Evolutionary conservation across 129 eudicot species (phyloP).

Genomic region (Pittosporum tobira): DNA sequence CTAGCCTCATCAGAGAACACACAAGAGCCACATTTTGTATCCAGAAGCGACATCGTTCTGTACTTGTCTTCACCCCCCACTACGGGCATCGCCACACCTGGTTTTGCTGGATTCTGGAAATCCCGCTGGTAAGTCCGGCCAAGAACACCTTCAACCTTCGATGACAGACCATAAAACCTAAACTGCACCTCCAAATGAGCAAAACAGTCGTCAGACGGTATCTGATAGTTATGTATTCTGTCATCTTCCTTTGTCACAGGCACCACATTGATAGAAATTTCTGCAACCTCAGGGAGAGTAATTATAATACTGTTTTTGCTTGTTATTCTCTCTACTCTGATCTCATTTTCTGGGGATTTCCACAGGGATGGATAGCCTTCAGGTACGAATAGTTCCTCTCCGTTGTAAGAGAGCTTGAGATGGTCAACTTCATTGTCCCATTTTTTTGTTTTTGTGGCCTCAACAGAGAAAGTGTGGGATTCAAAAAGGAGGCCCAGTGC

Average conservation of each 20-base stretch:
- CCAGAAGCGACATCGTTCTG: slow-evolving; percentile 31
- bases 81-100: slow-evolving; percentile 53
- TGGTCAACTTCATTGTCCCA: slow-evolving; percentile 35
- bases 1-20: slow-evolving; percentile 19
- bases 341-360: slow-evolving; percentile 20
- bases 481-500: slow-evolving; percentile 37
- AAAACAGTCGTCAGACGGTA: slow-evolving; percentile 33
- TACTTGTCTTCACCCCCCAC: slow-evolving; percentile 65
- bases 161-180: slow-evolving; percentile 27
- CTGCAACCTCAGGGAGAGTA: slow-evolving; percentile 26
- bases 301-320: slow-evolving; percentile 24
- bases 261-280: slow-evolving; percentile 32
- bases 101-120: slow-evolving; percentile 32
- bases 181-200: slow-evolving; percentile 48
- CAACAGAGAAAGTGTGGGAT: slow-evolving; percentile 25
- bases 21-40: slow-evolving; percentile 37
- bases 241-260: slow-evolving; percentile 41
- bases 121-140: slow-evolving; percentile 41
- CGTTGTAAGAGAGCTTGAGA: slow-evolving; percentile 27
- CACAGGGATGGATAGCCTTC: slow-evolving; percentile 21
- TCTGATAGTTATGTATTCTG: slow-evolving; percentile 32
- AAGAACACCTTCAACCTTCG: slow-evolving; percentile 37
- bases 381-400: slow-evolving; percentile 13
- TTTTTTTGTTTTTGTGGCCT: slow-evolving; percentile 22
- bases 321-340: slow-evolving; percentile 27